Conservation (phyloP, 352 stramenopile genomes). For the Pythium pyrilobum region DNA sequence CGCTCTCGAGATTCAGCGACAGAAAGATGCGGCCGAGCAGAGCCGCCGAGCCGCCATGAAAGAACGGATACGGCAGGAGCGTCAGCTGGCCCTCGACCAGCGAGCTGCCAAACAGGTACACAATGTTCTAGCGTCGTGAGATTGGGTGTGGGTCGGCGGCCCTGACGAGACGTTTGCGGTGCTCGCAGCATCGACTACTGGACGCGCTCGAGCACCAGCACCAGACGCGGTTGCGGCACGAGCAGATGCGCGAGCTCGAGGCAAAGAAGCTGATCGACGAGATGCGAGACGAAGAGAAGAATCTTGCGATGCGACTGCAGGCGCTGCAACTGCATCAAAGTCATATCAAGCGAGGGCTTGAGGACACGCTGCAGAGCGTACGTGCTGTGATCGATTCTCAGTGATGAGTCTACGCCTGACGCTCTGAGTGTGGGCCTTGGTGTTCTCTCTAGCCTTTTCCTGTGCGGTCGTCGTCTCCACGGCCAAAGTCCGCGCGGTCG, state of each 20-base stretch:
- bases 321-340: conserved; percentile 52
- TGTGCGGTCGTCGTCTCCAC: not conserved
- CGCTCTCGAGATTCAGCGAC: conserved; percentile 35
- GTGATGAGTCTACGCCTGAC: no score
- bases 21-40: conserved; percentile 38
- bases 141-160: not conserved
- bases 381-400: no score
- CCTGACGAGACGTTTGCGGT: not conserved
- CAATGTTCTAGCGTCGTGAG: no score
- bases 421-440: no score
- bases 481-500: conserved; percentile 1
- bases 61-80: conserved; percentile 42
- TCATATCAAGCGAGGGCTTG: conserved; percentile 27
- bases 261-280: conserved; percentile 30
- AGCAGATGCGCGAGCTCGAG: conserved; percentile 38
- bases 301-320: conserved; percentile 42
- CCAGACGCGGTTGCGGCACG: conserved; percentile 25
- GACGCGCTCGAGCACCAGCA: conserved; percentile 34
- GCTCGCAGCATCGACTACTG: conserved; percentile 30
- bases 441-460: not conserved
- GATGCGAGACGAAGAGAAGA: conserved; percentile 57
- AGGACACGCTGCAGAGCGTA: conserved; percentile 7
- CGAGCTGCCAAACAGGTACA: conserved; percentile 38
- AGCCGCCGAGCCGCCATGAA: conserved; percentile 26
- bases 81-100: conserved; percentile 27